Base-by-base conservation (phyloP, 2,329 filamentous ascomycete species). In the Calcarisporium arbuscula region DNA sequence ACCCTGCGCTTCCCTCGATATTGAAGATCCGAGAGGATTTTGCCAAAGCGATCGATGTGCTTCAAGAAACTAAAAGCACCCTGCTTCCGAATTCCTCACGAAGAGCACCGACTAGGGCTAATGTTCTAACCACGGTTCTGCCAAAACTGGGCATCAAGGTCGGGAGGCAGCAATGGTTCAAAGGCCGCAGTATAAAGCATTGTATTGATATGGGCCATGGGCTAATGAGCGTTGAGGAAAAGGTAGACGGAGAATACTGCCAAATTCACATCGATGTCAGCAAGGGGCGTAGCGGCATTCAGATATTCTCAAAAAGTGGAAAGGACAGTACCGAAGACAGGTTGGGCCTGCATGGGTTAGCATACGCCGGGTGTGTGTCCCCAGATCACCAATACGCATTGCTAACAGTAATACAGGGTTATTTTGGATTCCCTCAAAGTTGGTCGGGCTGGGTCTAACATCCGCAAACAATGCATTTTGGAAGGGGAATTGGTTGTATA, bases 231-330 rank as follows among this genome's bases (percentile, higher is more conserved):
- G 71, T 87, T 17, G 86, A 94, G 55, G 70, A 80, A 33, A 94
- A 94, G 53, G 77, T 94, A 41, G 87, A 94, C 48, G 87, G 85
- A 10, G 88, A 95, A 56, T 95, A 92, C 46, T 94, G 85, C 47
- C 88, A 95, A 54, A 77, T 95, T 19, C 88, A 95, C 49, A 65
- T 95, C 25, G 78, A 94, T 50, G 61, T 85, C 6, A 63, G 64
- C 8, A 76, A 72, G 32, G 61, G 62, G 12, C 52, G 38, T 2
- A 52, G 70, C 1, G 72, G 68, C 30, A 77, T 94, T 19, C 80
- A 82, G 43, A 90, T 95, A 19, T 95, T 92, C 53, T 94, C 87
- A 8, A 95, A 95, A 54, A 92, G 86, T 49, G 86, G 88, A 38
- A 94, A 92, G 53, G 85, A 95, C 45, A 90, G 87, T 28, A 95